A percentile compares a stretch with the other conserved stretches of the same genome.
Evolutionary conservation across 2,329 filamentous ascomycete genomes (phyloP).

Genomic region (Colletotrichum gloeosporioides): DNA sequence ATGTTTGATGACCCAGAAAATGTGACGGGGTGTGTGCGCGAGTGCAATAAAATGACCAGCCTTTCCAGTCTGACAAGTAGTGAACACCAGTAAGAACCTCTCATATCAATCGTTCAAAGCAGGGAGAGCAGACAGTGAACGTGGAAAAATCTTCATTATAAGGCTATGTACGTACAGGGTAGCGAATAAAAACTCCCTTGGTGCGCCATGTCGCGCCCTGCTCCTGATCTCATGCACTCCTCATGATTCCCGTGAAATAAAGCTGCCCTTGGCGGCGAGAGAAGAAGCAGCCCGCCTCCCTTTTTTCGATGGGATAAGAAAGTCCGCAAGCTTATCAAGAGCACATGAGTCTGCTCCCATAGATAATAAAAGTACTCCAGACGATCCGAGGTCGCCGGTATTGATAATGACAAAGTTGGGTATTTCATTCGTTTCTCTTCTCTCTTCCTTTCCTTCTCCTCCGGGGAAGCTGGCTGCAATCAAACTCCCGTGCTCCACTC

Average conservation of each 20-base stretch:
- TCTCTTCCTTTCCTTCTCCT: background rate
- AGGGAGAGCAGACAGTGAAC: background rate
- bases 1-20: background rate
- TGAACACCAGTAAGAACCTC: background rate
- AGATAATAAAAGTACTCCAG: background rate
- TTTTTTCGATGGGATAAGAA: background rate
- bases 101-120: background rate
- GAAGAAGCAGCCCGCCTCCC: background rate
- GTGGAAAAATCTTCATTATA: background rate
- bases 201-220: background rate
- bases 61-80: background rate
- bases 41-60: background rate
- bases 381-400: background rate
- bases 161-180: background rate
- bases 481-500: background rate
- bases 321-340: background rate
- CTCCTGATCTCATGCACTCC: background rate
- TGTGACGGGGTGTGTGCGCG: background rate
- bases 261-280: background rate
- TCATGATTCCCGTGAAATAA: background rate
- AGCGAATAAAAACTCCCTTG: background rate
- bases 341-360: background rate
- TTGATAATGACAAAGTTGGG: background rate
- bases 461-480: background rate
- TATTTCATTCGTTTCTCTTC: background rate